These are phyloP conservation scores for Verticillium tricorpus DNA, from an alignment of 2,329 filamentous ascomycete genomes.

Conservation along the genomic window DNA sequence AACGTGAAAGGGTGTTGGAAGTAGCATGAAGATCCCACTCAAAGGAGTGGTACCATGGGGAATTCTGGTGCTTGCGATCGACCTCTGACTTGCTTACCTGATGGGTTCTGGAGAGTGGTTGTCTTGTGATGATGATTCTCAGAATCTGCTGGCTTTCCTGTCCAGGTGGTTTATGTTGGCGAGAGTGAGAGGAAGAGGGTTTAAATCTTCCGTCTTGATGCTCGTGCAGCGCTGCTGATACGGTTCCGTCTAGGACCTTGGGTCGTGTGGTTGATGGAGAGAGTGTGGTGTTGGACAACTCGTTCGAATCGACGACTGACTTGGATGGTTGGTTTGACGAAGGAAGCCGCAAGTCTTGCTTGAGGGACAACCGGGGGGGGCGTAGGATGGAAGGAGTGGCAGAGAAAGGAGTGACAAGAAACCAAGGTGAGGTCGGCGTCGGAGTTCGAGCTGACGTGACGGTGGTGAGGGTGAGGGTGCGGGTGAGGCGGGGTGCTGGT, in stretches of 20 bases:
- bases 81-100: not conserved
- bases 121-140: slow-evolving; percentile 9
- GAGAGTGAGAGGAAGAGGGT: slow-evolving; percentile 3
- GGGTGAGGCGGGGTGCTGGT: slow-evolving; percentile 2
- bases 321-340: slow-evolving; percentile 1
- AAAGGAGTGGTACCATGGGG: not conserved
- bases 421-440: not conserved
- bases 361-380: slow-evolving; percentile 1
- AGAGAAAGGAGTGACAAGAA: slow-evolving; percentile 13
- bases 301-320: not conserved
- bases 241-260: slow-evolving; percentile 5
- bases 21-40: not conserved
- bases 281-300: not conserved
- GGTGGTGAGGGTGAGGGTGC: slow-evolving; percentile 3
- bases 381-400: not conserved
- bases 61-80: too few relatives aligned
- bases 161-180: slow-evolving; percentile 15
- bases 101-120: not conserved
- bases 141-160: slow-evolving; percentile 14
- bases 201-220: slow-evolving; percentile 2
- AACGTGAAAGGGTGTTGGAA: not conserved
- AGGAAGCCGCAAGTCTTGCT: slow-evolving; percentile 9
- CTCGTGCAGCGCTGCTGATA: slow-evolving; percentile 3
- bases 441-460: slow-evolving; percentile 1
- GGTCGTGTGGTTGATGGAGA: not conserved